A percentile compares a stretch with the other conserved stretches of the same genome.
Evolutionary conservation across 1,284 basidiomycete genomes (phyloP).

Genomic region (Salmacisia buchloeana): DNA sequence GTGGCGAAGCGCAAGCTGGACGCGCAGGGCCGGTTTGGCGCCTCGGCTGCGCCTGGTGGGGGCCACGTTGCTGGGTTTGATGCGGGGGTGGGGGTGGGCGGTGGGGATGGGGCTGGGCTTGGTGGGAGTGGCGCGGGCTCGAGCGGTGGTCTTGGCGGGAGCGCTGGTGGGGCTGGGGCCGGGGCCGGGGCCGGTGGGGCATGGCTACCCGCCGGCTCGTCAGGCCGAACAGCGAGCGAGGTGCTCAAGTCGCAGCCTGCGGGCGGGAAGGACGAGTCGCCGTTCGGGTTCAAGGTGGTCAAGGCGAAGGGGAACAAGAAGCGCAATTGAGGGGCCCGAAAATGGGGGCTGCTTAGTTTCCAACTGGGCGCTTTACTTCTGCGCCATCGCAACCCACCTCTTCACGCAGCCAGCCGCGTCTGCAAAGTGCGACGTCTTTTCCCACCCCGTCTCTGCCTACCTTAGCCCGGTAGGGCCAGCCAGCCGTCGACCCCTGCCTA

Average conservation of each 20-base stretch:
- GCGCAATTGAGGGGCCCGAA: too few relatives aligned
- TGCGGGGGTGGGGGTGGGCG: constrained; percentile 1
- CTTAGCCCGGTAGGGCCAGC: too few relatives aligned
- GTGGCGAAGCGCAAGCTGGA: constrained; percentile 69
- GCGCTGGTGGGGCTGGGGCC: not conserved
- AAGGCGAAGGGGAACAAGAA: constrained; percentile 37
- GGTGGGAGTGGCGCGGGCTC: too few relatives aligned
- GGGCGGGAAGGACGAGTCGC: constrained; percentile 11
- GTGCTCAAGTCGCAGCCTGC: constrained; percentile 10
- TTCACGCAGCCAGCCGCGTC: too few relatives aligned
- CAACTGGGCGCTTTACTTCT: too few relatives aligned
- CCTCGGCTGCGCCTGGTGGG: constrained; percentile 6
- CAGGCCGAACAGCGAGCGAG: constrained; percentile 11
- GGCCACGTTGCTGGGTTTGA: not conserved
- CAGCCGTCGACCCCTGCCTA: too few relatives aligned
- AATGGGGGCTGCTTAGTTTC: too few relatives aligned
- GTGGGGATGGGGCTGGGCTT: too few relatives aligned
- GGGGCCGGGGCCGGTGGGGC: not conserved
- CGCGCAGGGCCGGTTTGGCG: constrained; percentile 26
- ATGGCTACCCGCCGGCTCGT: constrained; percentile 5
- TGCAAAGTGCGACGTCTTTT: too few relatives aligned
- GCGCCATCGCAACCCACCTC: too few relatives aligned
- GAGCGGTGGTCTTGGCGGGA: too few relatives aligned
- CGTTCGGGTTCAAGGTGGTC: constrained; percentile 34
- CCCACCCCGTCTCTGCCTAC: too few relatives aligned